Evolutionary conservation across 257 asterid species (phyloP).

Genomic region (Plantago ovata): DNA sequence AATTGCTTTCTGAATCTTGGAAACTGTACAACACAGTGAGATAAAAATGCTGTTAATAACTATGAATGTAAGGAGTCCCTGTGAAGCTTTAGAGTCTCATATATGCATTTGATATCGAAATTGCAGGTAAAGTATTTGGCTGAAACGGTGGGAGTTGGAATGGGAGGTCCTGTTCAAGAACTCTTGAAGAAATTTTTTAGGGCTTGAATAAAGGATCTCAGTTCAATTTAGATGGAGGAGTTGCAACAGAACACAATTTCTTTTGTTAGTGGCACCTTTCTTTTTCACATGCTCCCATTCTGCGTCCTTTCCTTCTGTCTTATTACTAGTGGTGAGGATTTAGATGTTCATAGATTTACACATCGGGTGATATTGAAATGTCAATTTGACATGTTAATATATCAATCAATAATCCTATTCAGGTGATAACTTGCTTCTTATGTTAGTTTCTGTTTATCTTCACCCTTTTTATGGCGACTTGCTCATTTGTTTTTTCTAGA

Average conservation of each 20-base stretch:
- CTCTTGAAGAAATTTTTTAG: conserved; percentile 46
- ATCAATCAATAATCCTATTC: neutral
- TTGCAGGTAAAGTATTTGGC: conserved; percentile 77
- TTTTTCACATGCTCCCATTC: neutral
- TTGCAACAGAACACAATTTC: neutral
- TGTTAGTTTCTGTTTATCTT: too few species aligned
- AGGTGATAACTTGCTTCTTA: too few species aligned
- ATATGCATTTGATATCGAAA: conserved; percentile 15
- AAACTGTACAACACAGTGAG: neutral
- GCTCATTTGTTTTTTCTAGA: too few species aligned
- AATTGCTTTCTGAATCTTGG: too few species aligned
- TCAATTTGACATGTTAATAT: neutral
- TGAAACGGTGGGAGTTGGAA: conserved; percentile 84
- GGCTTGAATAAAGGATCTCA: conserved; percentile 25
- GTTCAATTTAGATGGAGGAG: neutral
- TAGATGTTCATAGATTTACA: neutral
- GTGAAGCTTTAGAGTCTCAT: conserved; percentile 8
- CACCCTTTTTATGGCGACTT: too few species aligned
- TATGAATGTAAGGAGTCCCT: too few species aligned
- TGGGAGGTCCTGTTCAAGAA: conserved; percentile 78
- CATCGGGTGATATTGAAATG: neutral
- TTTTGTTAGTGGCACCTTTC: neutral
- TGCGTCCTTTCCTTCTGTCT: neutral
- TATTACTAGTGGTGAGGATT: neutral
- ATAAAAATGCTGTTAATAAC: neutral